These are phyloP conservation scores for Dissophora globulifera DNA, from an alignment of 192 early-diverging fungal genomes.

Conservation along the genomic window DNA sequence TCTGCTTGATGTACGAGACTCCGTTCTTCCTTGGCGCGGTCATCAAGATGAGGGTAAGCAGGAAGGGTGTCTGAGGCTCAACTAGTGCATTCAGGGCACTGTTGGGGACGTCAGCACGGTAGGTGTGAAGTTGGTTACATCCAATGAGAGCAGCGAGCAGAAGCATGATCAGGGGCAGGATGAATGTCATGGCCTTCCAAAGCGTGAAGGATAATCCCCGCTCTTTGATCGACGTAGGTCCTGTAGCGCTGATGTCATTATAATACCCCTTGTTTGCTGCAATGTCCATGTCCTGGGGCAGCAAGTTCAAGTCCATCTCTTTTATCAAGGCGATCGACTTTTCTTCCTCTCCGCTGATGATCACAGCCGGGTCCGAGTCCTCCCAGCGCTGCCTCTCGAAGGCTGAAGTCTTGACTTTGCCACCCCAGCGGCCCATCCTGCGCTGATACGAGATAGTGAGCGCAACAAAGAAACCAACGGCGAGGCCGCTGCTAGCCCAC, in stretches of 20 bases:
- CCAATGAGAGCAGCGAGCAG: conserved; percentile 33
- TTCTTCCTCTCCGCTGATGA: conserved; percentile 1
- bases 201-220: conserved; percentile 4
- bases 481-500: conserved; percentile 60
- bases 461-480: conserved; percentile 53
- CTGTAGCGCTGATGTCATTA: background rate
- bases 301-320: conserved; percentile 1
- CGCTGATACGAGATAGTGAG: conserved; percentile 51
- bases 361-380: background rate
- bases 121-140: conserved; percentile 38
- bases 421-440: conserved; percentile 44
- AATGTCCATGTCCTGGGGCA: background rate
- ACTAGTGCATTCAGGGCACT: conserved; percentile 17
- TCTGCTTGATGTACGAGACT: conserved; percentile 55
- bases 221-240: background rate
- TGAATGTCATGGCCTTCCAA: conserved; percentile 15
- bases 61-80: conserved; percentile 34
- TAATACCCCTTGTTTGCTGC: background rate
- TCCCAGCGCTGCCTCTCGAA: conserved; percentile 25
- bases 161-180: conserved; percentile 20
- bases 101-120: conserved; percentile 15
- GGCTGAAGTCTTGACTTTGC: conserved; percentile 27
- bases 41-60: conserved; percentile 62
- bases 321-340: conserved; percentile 1
- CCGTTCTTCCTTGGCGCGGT: conserved; percentile 59